phyloP scores from a whole-genome alignment of 768 basidiomycete species.

The Gymnopilus junonius region DNA sequence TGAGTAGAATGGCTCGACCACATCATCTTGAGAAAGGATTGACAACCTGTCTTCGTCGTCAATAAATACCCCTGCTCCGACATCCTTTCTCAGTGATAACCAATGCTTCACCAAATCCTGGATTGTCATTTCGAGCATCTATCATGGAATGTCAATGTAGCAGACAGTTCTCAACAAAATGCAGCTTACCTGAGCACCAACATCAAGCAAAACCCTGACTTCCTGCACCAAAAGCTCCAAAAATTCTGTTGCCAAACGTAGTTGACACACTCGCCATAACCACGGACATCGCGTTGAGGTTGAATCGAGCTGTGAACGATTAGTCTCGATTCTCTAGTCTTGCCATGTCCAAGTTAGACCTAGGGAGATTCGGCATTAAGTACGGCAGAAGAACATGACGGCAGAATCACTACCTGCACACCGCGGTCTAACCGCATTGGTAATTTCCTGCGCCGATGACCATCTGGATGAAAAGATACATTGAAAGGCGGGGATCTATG shows the following conservation, averaged over 20 bases:
- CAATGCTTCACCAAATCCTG: slow-evolving; percentile 42
- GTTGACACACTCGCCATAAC: too few relatives aligned
- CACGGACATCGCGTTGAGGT: too few relatives aligned
- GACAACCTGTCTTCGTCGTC: slow-evolving; percentile 39
- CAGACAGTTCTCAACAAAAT: neutral
- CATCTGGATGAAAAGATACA: too few relatives aligned
- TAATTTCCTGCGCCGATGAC: too few relatives aligned
- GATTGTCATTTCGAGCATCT: slow-evolving; percentile 52
- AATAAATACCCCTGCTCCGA: slow-evolving; percentile 49
- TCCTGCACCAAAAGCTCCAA: slow-evolving; percentile 28
- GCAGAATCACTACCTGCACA: too few relatives aligned
- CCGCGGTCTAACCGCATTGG: too few relatives aligned
- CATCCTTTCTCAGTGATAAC: slow-evolving; percentile 34
- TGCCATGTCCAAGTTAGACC: too few relatives aligned
- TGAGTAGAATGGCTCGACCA: slow-evolving; percentile 36
- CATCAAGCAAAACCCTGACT: slow-evolving; percentile 54
- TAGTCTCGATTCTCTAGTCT: too few relatives aligned
- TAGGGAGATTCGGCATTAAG: too few relatives aligned
- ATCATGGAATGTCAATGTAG: neutral
- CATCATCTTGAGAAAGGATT: slow-evolving; percentile 41
- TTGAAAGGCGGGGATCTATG: too few relatives aligned
- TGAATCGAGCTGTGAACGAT: too few relatives aligned
- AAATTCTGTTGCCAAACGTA: slow-evolving; percentile 27
- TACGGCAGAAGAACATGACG: too few relatives aligned
- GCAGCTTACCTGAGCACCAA: slow-evolving; percentile 50